Evolutionary conservation across 495 filamentous ascomycete species (phyloP).

Genomic region (Bathelium albidoporum): DNA sequence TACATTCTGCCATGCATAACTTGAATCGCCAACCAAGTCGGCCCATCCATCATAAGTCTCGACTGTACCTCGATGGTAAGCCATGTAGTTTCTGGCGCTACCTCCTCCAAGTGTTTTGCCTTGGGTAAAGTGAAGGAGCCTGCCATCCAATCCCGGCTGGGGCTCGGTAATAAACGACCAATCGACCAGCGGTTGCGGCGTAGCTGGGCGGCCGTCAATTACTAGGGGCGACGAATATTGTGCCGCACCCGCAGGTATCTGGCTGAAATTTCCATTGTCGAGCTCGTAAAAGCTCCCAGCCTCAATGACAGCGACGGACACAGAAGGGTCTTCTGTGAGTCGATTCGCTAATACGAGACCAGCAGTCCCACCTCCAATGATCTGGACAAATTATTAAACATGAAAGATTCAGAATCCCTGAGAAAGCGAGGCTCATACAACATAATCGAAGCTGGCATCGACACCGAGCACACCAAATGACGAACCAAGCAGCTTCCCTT

Average conservation of each 20-base stretch:
- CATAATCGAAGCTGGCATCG: conserved; percentile 16
- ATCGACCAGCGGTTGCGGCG: conserved; percentile 20
- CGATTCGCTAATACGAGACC: conserved; percentile 14
- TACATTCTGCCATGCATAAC: conserved; percentile 37
- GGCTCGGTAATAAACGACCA: conserved; percentile 18
- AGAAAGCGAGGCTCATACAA: conserved; percentile 5
- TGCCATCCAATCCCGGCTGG: conserved; percentile 5
- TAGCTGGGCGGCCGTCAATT: not conserved
- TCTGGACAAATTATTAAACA: not conserved
- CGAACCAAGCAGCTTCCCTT: conserved; percentile 10
- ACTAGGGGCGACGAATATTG: not conserved
- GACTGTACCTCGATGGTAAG: conserved; percentile 16
- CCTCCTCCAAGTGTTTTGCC: not conserved
- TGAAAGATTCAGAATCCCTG: not conserved
- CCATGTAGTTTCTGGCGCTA: not conserved
- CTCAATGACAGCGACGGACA: conserved; percentile 17
- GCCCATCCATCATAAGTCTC: conserved; percentile 40
- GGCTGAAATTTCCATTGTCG: conserved; percentile 8
- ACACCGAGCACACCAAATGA: conserved; percentile 15
- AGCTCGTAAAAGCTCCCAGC: conserved; percentile 15
- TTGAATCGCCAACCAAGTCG: conserved; percentile 33
- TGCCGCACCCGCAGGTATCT: not conserved
- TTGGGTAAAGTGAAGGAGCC: conserved; percentile 1
- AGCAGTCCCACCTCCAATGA: conserved; percentile 19
- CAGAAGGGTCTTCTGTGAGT: conserved; percentile 12